Evolutionary conservation across 2,329 filamentous ascomycete genomes (phyloP), one percentile per base, ranked within the genome.

Genomic region (Pestalotiopsis sp.): DNA sequence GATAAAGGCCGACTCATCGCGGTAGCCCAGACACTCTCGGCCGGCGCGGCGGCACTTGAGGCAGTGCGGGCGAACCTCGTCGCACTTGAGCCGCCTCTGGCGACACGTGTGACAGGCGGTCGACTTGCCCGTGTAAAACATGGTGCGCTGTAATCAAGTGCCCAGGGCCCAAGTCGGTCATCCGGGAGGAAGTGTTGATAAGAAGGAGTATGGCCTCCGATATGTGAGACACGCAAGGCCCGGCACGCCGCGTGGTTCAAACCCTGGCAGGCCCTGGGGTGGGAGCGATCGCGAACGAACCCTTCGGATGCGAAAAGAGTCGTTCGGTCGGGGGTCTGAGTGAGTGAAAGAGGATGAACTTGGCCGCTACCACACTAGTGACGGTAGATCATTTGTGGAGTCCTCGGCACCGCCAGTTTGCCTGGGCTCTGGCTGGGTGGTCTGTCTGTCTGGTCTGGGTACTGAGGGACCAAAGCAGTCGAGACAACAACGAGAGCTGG

Each of bases 111-210:
- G 65, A 49, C 65, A 66, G 12, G 65, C 52, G 14, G 65, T 66
- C 9, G 65, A 66, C 27, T 66, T 66, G 52, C 65, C 65, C 27
- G 65, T 66, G 40, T 66, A 66, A 36, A 66, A 59, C 65, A 66
- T 66, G 62, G 40, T 27, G 12, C 31, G 31, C 31, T 36, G 31
- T 36, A 52, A 52, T 31, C 36, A 40, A 62, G 27, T n/a, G 59
- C 59, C 31, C 38, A 36, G 59, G 36, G 27, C 27, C 17, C 27
- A 36, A 62, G 38, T 60, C 25, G 31, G 7, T 56, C 20, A 23
- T 56, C 49, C 49, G 25, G 14, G 57, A 60, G 57, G 31, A 60
- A n/a, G 20, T n/a, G 6, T 52, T 52, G 45, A 20, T 52, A 20
- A 52, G 17, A 20, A 52, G 17, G 45, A 20, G 17, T 17, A 23